Conservation (phyloP, 1,139 yeast species). For the Debaryomyces singareniensis region DNA sequence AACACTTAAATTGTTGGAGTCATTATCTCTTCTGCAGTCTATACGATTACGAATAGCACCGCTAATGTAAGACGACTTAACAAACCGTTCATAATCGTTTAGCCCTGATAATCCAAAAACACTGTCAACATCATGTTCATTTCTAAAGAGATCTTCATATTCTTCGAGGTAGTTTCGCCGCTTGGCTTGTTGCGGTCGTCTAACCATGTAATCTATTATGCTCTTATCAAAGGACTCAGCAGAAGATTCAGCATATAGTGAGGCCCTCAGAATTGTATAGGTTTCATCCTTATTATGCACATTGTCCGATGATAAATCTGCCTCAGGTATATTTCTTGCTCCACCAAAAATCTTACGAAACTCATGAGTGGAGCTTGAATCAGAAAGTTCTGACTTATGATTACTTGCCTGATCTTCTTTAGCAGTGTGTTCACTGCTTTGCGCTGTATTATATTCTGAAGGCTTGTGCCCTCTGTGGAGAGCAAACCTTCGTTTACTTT, state of each 20-base stretch:
- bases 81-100: conserved; percentile 31
- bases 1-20: conserved; percentile 20
- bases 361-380: not conserved
- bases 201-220: too few relatives aligned
- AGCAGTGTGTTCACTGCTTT: too few relatives aligned
- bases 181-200: conserved; percentile 8
- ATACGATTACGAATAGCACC: conserved; percentile 22
- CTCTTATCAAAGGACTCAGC: too few relatives aligned
- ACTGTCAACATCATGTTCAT: conserved; percentile 10
- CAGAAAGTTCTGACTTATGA: not conserved
- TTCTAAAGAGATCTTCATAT: conserved; percentile 3
- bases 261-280: too few relatives aligned
- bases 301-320: not conserved
- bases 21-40: conserved; percentile 5
- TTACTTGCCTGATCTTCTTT: too few relatives aligned
- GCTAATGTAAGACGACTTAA: conserved; percentile 31
- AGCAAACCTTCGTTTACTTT: too few relatives aligned
- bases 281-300: too few relatives aligned
- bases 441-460: too few relatives aligned
- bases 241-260: too few relatives aligned
- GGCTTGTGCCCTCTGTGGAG: too few relatives aligned
- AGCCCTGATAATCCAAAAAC: conserved; percentile 29
- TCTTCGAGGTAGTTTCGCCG: conserved; percentile 10
- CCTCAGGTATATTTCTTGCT: too few relatives aligned
- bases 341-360: not conserved